Base-by-base conservation (phyloP, 805 yeast species). In the Cyberlindnera mycetangii region DNA sequence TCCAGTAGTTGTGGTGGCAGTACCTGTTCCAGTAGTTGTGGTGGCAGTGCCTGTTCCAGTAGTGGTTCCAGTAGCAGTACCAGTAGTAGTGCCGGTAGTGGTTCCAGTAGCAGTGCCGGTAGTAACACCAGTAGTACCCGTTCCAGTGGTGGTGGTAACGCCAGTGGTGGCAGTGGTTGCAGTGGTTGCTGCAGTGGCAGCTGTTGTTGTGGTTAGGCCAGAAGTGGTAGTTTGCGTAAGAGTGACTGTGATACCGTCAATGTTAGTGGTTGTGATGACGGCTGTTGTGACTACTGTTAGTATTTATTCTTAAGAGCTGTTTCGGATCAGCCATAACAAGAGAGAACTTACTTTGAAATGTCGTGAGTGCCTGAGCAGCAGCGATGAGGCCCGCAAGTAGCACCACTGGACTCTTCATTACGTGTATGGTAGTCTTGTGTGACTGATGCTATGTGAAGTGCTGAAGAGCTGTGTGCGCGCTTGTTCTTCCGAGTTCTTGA, bases 201-300 rank as follows among this genome's bases (percentile, higher is more conserved):
- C 24, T 16, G 37, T 10, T 30, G 28, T 5, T 25, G 27, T 16
- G 25, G 42, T 24, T 5, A 18, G 15, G 24, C 34, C 46, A 12
- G 45, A 27, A 0, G 51, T 47, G 36, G 45, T 32, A 6, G 55
- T 45, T 37, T 52, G 58, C n/a, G 60, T 51, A 18, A 56, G 37
- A 4, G 60, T 56, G 17, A 50, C 61, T 1, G 54, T 42, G 28
- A 51, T 41, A 40, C 59, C 61, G n/a, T 48, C 39, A 40, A 48
- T 44, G 45, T 61, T 50, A 25, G 62, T 47, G 47, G 63, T 42
- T 41, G 58, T 41, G 47, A 58, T 27, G 48, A 60, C 45, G 8
- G 59, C 38, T 43, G 37, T 25, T 25, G 12, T 18, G 16, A n/a
- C n/a, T n/a, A n/a, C n/a, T 38, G 49, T 46, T 46, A 42, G 46